Evolutionary conservation across 108 stramenopile genomes (phyloP), one percentile per base, ranked within the genome.

Genomic region (Cyclotella distinguenda): DNA sequence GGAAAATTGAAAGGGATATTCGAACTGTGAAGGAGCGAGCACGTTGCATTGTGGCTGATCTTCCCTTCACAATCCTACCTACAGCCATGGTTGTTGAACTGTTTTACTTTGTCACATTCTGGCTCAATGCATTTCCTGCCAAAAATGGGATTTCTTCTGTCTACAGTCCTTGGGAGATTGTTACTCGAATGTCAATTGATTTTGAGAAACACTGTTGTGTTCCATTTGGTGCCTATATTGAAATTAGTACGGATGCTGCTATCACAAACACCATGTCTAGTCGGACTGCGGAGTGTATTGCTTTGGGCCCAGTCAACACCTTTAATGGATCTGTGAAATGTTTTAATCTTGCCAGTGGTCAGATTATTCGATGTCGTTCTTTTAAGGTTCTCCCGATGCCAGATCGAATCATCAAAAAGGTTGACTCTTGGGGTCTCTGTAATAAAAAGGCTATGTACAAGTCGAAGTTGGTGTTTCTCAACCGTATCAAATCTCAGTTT

Each of bases 161-260:
- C 1, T 21, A 34, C 15, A 63, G 60, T 35, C 75, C 71, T 13
- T 12, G 60, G 7, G 55, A 54, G 62, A 31, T 74, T 0, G 28
- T 50, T 1, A 57, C 52, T 4, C 5, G 22, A 2, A 27, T 38
- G 18, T 21, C 55, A 6, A 21, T 65, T 35, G 57, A 77, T 18
- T 49, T 35, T 13, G 46, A 11, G 1, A 52, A 62, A n/a, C 77
- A 78, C 25, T 69, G 72, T 34, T 22, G 34, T n/a, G 32, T 67
- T 0, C 60, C 57, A 25, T 84, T 72, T 30, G 82, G 76, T 13
- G 15, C 45, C 21, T 84, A 81, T 48, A 48, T 51, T 4, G 62
- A 84, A 23, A 57, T 50, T 0, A 65, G 71, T 45, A 80, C 79
- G 34, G 73, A 74, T 45, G 49, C 68, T 26, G 47, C 63, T 27